These are phyloP conservation scores for Acanthamoeba culbertsoni DNA, from an alignment of 208 protist species.

Conservation along the genomic window DNA sequence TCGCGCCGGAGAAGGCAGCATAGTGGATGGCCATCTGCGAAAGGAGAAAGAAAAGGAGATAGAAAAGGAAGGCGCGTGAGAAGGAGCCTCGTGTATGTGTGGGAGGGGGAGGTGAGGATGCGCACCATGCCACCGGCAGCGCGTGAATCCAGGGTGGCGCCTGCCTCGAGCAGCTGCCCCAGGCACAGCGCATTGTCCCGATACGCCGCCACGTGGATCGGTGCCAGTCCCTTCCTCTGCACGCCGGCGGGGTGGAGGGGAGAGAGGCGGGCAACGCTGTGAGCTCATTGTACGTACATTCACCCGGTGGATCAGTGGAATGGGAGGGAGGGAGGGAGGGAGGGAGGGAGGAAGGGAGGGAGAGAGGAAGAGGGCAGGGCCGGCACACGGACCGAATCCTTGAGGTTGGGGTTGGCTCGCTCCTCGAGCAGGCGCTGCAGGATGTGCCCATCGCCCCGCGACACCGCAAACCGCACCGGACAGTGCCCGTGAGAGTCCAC, in stretches of 20 bases:
- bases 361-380: too few relatives aligned
- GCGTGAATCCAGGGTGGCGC: not conserved
- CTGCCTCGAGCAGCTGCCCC: not conserved
- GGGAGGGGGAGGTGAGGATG: too few relatives aligned
- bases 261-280: not conserved
- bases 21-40: not conserved
- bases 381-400: not conserved
- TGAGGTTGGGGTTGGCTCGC: not conserved
- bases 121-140: not conserved
- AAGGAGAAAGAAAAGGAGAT: not conserved
- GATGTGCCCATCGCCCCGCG: not conserved
- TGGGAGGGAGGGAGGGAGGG: too few relatives aligned
- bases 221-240: not conserved
- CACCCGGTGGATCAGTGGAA: too few relatives aligned
- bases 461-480: not conserved
- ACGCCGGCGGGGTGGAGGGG: not conserved
- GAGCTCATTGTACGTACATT: not conserved
- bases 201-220: not conserved
- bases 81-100: too few relatives aligned
- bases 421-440: not conserved
- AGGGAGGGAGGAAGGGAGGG: too few relatives aligned
- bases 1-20: not conserved
- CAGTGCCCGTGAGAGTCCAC: not conserved
- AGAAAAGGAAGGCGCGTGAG: not conserved
- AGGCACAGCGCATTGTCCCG: not conserved